These are phyloP conservation scores for Phytophthora pisi DNA, from an alignment of 352 stramenopile species.

Conservation along the genomic window DNA sequence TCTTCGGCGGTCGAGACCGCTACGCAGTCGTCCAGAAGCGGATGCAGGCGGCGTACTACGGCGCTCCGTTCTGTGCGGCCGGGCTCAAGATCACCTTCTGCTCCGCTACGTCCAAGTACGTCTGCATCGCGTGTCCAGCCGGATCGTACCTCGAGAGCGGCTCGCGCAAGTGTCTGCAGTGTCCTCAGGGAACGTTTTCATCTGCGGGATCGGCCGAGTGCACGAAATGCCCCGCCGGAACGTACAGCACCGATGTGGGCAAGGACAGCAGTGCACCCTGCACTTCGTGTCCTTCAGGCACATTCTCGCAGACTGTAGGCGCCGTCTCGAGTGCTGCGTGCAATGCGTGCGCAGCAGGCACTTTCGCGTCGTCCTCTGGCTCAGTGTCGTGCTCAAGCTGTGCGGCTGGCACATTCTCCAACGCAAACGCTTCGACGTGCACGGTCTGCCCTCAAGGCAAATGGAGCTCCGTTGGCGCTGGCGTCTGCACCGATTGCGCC, in stretches of 20 bases:
- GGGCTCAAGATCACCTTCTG: conserved; percentile 68
- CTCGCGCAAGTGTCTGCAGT: conserved; percentile 56
- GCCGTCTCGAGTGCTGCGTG: conserved; percentile 40
- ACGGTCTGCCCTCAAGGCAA: conserved; percentile 45
- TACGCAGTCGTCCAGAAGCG: conserved; percentile 62
- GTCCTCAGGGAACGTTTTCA: conserved; percentile 53
- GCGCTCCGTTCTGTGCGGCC: conserved; percentile 48
- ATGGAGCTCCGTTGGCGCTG: conserved; percentile 45
- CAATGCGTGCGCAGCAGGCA: conserved; percentile 33
- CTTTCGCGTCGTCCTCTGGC: conserved; percentile 20
- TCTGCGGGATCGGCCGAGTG: conserved; percentile 46
- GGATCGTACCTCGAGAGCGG: conserved; percentile 64
- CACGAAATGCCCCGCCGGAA: conserved; percentile 51
- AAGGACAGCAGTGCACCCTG: conserved; percentile 48
- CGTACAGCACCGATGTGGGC: conserved; percentile 49
- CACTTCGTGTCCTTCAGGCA: conserved; percentile 51
- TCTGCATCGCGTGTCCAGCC: conserved; percentile 65
- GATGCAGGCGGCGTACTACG: conserved; percentile 59
- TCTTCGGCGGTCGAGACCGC: conserved; percentile 71
- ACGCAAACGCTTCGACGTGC: conserved; percentile 46
- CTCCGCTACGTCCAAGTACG: conserved; percentile 50
- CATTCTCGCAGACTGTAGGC: conserved; percentile 47
- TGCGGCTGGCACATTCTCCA: conserved; percentile 48
- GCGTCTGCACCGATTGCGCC: conserved; percentile 45
- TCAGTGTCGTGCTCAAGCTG: conserved; percentile 32